phyloP scores from a whole-genome alignment of 2,329 filamentous ascomycete genomes.

The Microsporum ferrugineum region DNA sequence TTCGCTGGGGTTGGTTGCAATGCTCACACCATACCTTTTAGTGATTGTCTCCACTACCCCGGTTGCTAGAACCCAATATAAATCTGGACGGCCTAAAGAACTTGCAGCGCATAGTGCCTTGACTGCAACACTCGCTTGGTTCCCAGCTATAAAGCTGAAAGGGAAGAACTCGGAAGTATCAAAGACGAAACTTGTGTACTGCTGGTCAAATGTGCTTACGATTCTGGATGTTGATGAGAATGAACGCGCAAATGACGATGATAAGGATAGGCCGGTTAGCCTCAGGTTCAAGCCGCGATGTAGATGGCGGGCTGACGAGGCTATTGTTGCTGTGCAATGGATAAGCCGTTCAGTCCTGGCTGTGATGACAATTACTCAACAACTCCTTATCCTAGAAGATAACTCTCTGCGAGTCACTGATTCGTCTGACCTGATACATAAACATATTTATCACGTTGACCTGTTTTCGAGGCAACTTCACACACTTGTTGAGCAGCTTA shows the following conservation, averaged over 20 bases:
- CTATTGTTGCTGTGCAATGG: conserved; percentile 95
- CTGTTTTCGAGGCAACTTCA: conserved; percentile 81
- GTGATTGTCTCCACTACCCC: conserved; percentile 97
- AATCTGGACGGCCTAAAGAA: conserved; percentile 81
- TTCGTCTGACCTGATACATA: conserved; percentile 80
- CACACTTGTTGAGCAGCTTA: conserved; percentile 71
- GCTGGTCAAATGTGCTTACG: conserved; percentile 96
- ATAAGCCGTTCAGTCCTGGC: conserved; percentile 84
- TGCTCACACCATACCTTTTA: conserved; percentile 87
- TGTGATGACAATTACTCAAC: conserved; percentile 86
- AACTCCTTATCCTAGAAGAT: conserved; percentile 86
- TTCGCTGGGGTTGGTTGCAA: conserved; percentile 77
- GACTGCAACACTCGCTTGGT: conserved; percentile 93
- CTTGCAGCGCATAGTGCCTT: conserved; percentile 79
- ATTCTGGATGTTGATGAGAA: conserved; percentile 78
- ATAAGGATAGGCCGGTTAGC: conserved; percentile 64
- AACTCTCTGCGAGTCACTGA: conserved; percentile 81
- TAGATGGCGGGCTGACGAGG: conserved; percentile 86
- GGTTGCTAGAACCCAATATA: conserved; percentile 91
- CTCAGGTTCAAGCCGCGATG: conserved; percentile 73
- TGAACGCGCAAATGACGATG: conserved; percentile 43
- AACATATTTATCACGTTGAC: conserved; percentile 84
- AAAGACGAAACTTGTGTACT: conserved; percentile 81
- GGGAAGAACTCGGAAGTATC: conserved; percentile 54
- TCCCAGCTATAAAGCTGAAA: conserved; percentile 88